These are phyloP conservation scores for Pseudoperonospora humuli DNA, from an alignment of 352 stramenopile species.

Conservation along the genomic window DNA sequence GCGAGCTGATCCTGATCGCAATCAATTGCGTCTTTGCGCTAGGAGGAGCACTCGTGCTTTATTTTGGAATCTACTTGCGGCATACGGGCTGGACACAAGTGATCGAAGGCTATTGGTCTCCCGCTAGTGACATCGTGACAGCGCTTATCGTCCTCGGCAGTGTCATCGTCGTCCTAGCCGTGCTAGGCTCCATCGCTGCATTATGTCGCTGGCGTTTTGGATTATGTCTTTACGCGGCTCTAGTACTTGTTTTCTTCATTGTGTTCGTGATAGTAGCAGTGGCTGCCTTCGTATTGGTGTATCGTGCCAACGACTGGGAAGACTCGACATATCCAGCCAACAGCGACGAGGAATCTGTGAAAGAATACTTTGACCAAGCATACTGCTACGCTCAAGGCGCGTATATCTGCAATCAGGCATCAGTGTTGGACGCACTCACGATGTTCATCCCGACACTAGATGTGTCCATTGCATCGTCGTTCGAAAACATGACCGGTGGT, in stretches of 20 bases:
- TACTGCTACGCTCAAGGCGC: conserved; percentile 73
- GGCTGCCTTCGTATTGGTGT: conserved; percentile 34
- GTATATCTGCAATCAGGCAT: conserved; percentile 60
- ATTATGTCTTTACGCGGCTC: conserved; percentile 45
- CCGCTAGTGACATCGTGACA: conserved; percentile 34
- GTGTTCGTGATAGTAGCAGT: conserved; percentile 43
- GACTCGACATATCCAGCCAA: conserved; percentile 38
- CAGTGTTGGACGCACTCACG: conserved; percentile 36
- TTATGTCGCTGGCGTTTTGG: conserved; percentile 49
- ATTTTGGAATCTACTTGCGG: conserved; percentile 33
- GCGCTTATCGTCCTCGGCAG: conserved; percentile 41
- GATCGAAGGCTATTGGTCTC: conserved; percentile 45
- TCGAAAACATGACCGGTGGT: conserved; percentile 44
- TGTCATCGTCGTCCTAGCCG: conserved; percentile 49
- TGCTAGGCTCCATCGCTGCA: conserved; percentile 48
- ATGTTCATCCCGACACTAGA: conserved; percentile 44
- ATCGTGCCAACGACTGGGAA: conserved; percentile 43
- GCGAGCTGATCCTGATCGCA: conserved; percentile 38
- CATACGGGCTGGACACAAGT: conserved; percentile 55
- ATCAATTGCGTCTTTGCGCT: conserved; percentile 59
- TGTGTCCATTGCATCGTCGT: conserved; percentile 24
- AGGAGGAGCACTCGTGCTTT: conserved; percentile 49
- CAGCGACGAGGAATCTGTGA: conserved; percentile 38
- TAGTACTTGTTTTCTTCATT: conserved; percentile 46
- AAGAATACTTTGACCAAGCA: conserved; percentile 50